These are phyloP conservation scores for Lippia alba DNA, from an alignment of 305 asterid genomes.

Conservation along the genomic window DNA sequence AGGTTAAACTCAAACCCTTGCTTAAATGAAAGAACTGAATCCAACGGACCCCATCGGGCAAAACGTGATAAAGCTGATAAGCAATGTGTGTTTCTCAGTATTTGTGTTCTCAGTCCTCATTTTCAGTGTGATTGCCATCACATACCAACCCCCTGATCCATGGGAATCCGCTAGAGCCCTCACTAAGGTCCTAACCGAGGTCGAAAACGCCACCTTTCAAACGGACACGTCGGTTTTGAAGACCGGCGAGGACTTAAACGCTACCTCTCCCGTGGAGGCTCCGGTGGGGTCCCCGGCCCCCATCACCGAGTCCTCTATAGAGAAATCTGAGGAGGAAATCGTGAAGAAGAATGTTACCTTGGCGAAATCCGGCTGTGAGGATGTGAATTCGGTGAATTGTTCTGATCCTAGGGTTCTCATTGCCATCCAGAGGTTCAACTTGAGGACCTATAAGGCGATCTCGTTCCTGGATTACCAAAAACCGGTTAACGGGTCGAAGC, in stretches of 20 bases:
- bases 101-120: constrained; percentile 57
- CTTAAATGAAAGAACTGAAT: constrained; percentile 36
- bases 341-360: constrained; percentile 42
- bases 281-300: constrained; percentile 42
- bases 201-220: constrained; percentile 55
- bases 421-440: constrained; percentile 61
- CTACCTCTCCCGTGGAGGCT: constrained; percentile 41
- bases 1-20: background rate
- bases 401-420: constrained; percentile 62
- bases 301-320: constrained; percentile 61
- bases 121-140: constrained; percentile 67
- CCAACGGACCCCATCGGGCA: constrained; percentile 41
- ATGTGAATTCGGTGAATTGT: constrained; percentile 55
- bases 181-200: constrained; percentile 36
- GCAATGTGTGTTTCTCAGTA: constrained; percentile 68
- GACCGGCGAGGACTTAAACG: constrained; percentile 75
- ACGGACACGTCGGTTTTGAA: constrained; percentile 64
- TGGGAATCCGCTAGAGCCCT: constrained; percentile 73
- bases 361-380: constrained; percentile 58
- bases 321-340: constrained; percentile 53
- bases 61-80: constrained; percentile 37
- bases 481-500: constrained; percentile 63
- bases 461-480: constrained; percentile 56
- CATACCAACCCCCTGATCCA: constrained; percentile 89
- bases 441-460: constrained; percentile 60